Percentiles rank a stretch among this genome's conserved stretches.
phyloP scores from a whole-genome alignment of 805 yeast species.

The Candida rishiriensis region DNA sequence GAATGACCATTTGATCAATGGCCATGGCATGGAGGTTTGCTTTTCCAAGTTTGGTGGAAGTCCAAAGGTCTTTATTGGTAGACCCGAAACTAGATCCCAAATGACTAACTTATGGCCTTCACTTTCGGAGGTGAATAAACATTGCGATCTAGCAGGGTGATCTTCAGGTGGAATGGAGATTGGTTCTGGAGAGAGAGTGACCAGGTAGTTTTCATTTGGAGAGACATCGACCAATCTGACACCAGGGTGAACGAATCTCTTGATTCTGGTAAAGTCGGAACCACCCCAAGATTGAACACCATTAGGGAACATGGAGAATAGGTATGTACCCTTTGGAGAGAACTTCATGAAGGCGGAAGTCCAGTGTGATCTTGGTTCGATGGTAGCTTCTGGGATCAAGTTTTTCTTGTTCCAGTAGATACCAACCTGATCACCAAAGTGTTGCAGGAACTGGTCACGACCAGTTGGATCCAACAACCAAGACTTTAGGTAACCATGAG shows the following conservation, averaged over 20 bases:
- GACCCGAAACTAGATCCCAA: slow-evolving; percentile 85
- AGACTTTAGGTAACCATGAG: slow-evolving; percentile 76
- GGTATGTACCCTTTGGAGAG: slow-evolving; percentile 89
- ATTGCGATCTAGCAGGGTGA: slow-evolving; percentile 57
- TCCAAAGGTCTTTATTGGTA: slow-evolving; percentile 86
- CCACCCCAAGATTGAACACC: slow-evolving; percentile 99
- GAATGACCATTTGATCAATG: slow-evolving; percentile 90
- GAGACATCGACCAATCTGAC: slow-evolving; percentile 89
- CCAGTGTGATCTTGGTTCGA: slow-evolving; percentile 79
- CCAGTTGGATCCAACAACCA: slow-evolving; percentile 89
- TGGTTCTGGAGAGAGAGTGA: slow-evolving; percentile 85
- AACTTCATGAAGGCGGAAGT: slow-evolving; percentile 84
- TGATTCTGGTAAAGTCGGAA: slow-evolving; percentile 62
- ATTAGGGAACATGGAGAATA: slow-evolving; percentile 85
- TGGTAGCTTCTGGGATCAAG: slow-evolving; percentile 67
- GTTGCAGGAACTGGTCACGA: slow-evolving; percentile 86
- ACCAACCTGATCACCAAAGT: slow-evolving; percentile 74
- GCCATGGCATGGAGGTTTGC: slow-evolving; percentile 81
- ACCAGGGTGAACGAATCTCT: slow-evolving; percentile 81
- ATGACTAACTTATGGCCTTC: slow-evolving; percentile 91
- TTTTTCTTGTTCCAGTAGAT: slow-evolving; percentile 79
- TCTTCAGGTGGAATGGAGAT: slow-evolving; percentile 65
- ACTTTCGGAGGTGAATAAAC: slow-evolving; percentile 82
- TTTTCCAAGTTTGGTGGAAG: slow-evolving; percentile 69
- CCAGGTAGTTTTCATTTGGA: slow-evolving; percentile 85